Conservation (phyloP, 2,329 filamentous ascomycete species). For the Neopestalotiopsis sp. region DNA sequence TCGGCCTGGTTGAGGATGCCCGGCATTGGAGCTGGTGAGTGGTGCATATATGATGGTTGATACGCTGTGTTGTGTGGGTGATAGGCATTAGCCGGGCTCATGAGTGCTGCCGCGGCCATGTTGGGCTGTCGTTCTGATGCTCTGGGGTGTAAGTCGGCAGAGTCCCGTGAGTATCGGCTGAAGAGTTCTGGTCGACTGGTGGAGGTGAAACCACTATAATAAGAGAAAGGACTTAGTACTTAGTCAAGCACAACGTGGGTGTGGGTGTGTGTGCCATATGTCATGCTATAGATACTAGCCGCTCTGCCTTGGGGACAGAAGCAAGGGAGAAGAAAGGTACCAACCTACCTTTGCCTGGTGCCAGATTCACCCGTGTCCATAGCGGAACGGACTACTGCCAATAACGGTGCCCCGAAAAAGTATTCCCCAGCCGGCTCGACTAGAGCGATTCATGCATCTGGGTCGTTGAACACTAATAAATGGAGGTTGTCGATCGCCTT, state of each 20-base stretch:
- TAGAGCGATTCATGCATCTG: slow-evolving; percentile 40
- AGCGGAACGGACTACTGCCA: slow-evolving; percentile 38
- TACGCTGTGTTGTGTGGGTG: slow-evolving; percentile 30
- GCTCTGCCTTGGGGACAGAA: background rate
- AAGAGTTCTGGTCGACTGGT: slow-evolving; percentile 36
- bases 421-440: slow-evolving; percentile 35
- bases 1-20: slow-evolving; percentile 35
- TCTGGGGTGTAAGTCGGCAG: slow-evolving; percentile 30
- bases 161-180: slow-evolving; percentile 30
- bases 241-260: slow-evolving; percentile 15
- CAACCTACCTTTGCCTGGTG: slow-evolving; percentile 42
- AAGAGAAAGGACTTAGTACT: slow-evolving; percentile 29
- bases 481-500: slow-evolving; percentile 18
- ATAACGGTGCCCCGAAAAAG: slow-evolving; percentile 34
- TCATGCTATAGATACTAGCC: slow-evolving; percentile 6
- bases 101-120: slow-evolving; percentile 40
- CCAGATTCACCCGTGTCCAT: slow-evolving; percentile 43
- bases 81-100: slow-evolving; percentile 39
- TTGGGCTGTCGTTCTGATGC: slow-evolving; percentile 27
- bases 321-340: background rate
- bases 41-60: slow-evolving; percentile 26
- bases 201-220: slow-evolving; percentile 37
- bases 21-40: slow-evolving; percentile 30
- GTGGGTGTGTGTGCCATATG: background rate
- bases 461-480: slow-evolving; percentile 26